A percentile compares a stretch with the other conserved stretches of the same genome.
Conservation (phyloP, 371 early-diverging fungal species). For the Mortierella sp. region DNA sequence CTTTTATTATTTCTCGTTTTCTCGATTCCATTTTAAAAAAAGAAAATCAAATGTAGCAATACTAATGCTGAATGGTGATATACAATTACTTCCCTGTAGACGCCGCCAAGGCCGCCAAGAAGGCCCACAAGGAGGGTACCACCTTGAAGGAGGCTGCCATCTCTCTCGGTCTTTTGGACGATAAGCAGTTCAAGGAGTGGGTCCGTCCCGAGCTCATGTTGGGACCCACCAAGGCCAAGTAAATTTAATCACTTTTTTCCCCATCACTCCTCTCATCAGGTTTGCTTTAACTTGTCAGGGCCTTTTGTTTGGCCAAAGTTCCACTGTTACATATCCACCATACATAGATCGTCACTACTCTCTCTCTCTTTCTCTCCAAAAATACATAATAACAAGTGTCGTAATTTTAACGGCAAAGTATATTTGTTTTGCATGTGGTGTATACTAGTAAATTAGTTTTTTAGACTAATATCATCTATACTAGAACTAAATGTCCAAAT, state of each 20-base stretch:
- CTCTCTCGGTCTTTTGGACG: conserved; percentile 81
- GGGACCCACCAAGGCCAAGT: conserved; percentile 59
- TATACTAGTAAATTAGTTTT: too few relatives aligned
- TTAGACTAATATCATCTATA: too few relatives aligned
- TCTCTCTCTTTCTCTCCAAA: background rate
- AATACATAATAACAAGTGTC: background rate
- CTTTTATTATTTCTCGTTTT: conserved; percentile 7
- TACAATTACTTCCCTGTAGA: conserved; percentile 43
- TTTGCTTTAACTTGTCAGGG: too few relatives aligned
- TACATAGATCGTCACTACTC: conserved; percentile 13
- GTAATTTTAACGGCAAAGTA: background rate
- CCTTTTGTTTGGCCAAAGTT: background rate
- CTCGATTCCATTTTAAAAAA: background rate
- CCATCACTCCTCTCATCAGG: too few relatives aligned
- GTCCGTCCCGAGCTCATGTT: conserved; percentile 95
- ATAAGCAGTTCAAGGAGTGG: conserved; percentile 91
- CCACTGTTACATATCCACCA: conserved; percentile 13
- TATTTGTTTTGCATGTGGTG: too few relatives aligned
- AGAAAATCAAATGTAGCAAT: background rate
- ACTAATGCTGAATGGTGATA: background rate
- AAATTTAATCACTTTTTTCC: too few relatives aligned
- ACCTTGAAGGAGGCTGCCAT: conserved; percentile 90
- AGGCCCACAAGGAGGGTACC: conserved; percentile 88
- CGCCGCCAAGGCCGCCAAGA: conserved; percentile 95
- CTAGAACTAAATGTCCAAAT: too few relatives aligned